Base-by-base conservation (phyloP, 345 rosid species). In the Arabidopsis suecica region DNA sequence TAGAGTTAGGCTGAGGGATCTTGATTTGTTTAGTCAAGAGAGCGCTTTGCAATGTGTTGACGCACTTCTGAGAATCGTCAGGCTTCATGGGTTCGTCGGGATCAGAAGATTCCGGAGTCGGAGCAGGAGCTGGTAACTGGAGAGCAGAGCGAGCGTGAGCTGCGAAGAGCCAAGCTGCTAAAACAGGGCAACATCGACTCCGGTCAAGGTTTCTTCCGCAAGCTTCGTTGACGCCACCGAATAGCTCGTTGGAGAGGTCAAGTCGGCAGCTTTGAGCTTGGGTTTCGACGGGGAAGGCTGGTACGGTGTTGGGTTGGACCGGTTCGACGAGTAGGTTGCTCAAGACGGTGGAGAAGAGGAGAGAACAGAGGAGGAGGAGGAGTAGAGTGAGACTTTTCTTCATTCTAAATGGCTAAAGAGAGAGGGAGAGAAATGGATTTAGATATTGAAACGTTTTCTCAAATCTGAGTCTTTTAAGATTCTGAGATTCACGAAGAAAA, bases 161-260 rank as follows among this genome's bases (percentile, higher is more conserved):
- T 3, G 99, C 98, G 72, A 86, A 95, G 50, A 95, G 91, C 99
- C 99, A 95, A 0, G 99, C 99, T 0, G 94, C 98, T 6, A 95
- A 69, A 7, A 95, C 99, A 0, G 98, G 99, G 64, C 99, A 92
- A 79, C 98, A 95, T 5, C 99, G 88, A 73, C 97, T 83, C 33
- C 98, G 81, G 88, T 95, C 99, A 3, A 95, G 89, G 84, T 86
- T 84, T 60, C 88, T 75, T 45, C 96, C 88, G 72, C 99, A 95
- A 1, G 99, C 99, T 9, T 84, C 88, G 68, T 82, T 83, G 36
- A 95, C 99, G 1, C 99, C 99, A 22, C 99, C 99, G 69, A 95
- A 95, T 36, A 95, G 93, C 84, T 95, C 99, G 30, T 82, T 94
- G 0, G 99, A 93, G 74, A 95, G 90, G 90, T 95, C 98, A 13